These are phyloP conservation scores for Cercophora samala DNA, from an alignment of 495 filamentous ascomycete species.

Conservation along the genomic window DNA sequence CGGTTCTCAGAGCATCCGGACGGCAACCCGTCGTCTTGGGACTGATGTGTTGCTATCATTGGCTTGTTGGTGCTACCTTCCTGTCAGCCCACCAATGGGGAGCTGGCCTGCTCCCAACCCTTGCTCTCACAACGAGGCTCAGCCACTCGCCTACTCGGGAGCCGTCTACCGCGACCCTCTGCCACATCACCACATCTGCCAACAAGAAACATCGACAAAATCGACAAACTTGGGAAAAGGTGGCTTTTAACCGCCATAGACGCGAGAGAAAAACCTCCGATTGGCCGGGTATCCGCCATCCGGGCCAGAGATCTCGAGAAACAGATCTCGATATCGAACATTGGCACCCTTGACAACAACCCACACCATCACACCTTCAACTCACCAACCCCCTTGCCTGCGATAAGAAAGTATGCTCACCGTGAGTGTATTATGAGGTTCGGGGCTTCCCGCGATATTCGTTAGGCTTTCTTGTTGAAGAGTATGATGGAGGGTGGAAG, in stretches of 20 bases:
- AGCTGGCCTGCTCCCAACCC: not conserved
- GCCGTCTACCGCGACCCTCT: not conserved
- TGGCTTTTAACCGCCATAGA: not conserved
- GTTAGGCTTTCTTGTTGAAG: not conserved
- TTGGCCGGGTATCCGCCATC: not conserved
- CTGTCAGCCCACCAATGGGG: not conserved
- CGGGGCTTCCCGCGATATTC: not conserved
- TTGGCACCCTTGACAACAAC: not conserved
- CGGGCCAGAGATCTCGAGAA: not conserved
- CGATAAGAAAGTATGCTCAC: not conserved
- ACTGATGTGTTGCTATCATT: not conserved
- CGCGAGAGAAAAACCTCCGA: not conserved
- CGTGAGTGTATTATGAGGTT: not conserved
- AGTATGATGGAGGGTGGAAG: not conserved
- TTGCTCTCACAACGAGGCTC: not conserved
- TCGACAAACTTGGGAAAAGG: not conserved
- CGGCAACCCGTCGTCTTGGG: constrained; percentile 13
- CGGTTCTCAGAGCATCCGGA: constrained; percentile 4
- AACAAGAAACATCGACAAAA: not conserved
- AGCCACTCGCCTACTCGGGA: not conserved
- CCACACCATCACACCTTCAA: not conserved
- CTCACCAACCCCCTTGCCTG: not conserved
- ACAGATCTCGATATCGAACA: constrained; percentile 1
- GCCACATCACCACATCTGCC: constrained; percentile 5
- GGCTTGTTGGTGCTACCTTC: constrained; percentile 8